Evolutionary conservation across 2,329 filamentous ascomycete species (phyloP), one percentile per base, ranked within the genome.

Genomic region (Pseudogymnoascus sp.): DNA sequence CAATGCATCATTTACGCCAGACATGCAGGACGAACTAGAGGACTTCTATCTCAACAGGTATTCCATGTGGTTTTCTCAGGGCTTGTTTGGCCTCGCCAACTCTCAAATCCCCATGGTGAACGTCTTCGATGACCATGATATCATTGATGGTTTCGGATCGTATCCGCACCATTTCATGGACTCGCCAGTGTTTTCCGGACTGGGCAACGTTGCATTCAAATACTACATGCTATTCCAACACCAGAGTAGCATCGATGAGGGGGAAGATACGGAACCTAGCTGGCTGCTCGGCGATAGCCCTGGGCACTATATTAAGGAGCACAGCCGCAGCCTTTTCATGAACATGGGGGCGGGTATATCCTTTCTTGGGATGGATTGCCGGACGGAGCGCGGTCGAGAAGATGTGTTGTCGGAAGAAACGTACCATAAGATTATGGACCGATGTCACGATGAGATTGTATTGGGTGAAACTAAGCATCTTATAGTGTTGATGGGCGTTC

Each of bases 201-300:
- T 99, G 7, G 95, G 94, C 2, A 89, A 89, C 38, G 86, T 97
- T 59, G 93, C 93, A 0, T 97, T 94, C 83, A 99, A 99, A 74
- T 99, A 97, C 76, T 99, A 99, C 71, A 88, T 99, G 86, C 82
- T 99, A 7, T 99, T 99, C 78, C 94, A 99, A 74, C 94, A 99
- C 69, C 95, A 99, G 74, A 96, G 89, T 67, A 80, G 96, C 3
- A 78, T 85, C 0, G 84, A 87, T 52, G 94, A 99, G 76, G 91
- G 87, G 0, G 87, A 95, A 67, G 80, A 82, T 37, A 84, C 89
- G 2, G 95, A 99, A 74, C 91, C 93, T 2, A 97, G 91, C 72
- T 97, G 94, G 94, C 78, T 95, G 16, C 77, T 97, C 3, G 94
- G 94, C 5, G 78, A 83, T 23, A 80, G 82, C 35, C 90, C 88